Conservation (phyloP, 2,329 filamentous ascomycete genomes). For the Trichoderma simmonsii region DNA sequence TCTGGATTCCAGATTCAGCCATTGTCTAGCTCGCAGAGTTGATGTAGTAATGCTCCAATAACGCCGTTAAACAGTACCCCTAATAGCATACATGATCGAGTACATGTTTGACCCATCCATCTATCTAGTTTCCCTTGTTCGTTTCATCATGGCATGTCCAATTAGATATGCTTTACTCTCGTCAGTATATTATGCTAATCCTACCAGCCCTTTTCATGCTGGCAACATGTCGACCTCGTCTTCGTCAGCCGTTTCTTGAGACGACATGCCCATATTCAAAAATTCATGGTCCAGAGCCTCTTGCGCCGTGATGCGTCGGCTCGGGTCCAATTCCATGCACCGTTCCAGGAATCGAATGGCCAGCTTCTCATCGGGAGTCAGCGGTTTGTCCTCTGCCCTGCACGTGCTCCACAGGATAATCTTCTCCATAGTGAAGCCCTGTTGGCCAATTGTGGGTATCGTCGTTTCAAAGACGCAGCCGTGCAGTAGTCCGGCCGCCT, state of each 20-base stretch:
- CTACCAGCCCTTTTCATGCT: constrained; percentile 24
- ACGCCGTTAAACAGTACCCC: constrained; percentile 4
- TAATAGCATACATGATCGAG: constrained; percentile 8
- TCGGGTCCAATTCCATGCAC: constrained; percentile 75
- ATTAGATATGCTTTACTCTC: background rate
- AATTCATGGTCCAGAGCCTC: constrained; percentile 74
- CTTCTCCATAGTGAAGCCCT: constrained; percentile 85
- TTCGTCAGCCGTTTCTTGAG: constrained; percentile 40
- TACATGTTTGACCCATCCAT: background rate
- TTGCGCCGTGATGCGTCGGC: constrained; percentile 68
- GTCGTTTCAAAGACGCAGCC: constrained; percentile 90
- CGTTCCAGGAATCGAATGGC: constrained; percentile 69
- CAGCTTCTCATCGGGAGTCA: constrained; percentile 66
- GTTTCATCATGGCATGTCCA: background rate
- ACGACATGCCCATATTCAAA: constrained; percentile 39
- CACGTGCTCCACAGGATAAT: constrained; percentile 95
- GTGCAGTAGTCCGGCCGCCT: constrained; percentile 74
- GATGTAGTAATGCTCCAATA: constrained; percentile 18
- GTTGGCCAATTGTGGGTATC: constrained; percentile 83
- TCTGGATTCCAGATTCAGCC: background rate
- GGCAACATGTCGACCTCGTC: constrained; percentile 54
- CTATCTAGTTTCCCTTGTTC: background rate
- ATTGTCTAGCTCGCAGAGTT: constrained; percentile 10
- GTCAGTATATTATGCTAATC: constrained; percentile 6
- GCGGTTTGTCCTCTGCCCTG: constrained; percentile 56